Percentiles rank a stretch among this genome's conserved stretches.
Evolutionary conservation across 108 stramenopile species (phyloP).

Genomic region (Cyclotella sp.): DNA sequence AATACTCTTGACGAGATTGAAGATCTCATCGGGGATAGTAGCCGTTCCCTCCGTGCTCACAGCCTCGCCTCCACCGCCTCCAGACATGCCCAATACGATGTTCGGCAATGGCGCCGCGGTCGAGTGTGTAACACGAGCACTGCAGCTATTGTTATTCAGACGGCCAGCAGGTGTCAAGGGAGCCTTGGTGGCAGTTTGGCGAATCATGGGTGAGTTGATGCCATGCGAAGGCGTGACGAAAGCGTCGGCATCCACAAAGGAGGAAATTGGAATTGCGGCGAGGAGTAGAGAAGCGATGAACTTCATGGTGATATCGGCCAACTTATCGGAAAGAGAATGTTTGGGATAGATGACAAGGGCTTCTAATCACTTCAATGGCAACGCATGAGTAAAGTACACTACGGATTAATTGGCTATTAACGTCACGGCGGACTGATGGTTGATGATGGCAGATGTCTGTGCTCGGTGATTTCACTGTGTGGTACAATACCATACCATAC

Average conservation of each 20-base stretch:
- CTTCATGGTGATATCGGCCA: slow-evolving; percentile 19
- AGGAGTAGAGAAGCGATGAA: slow-evolving; percentile 40
- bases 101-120: slow-evolving; percentile 3
- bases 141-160: not conserved
- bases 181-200: slow-evolving; percentile 21
- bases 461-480: too few species aligned
- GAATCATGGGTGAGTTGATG: not conserved
- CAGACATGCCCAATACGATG: slow-evolving; percentile 37
- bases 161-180: slow-evolving; percentile 27
- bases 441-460: too few species aligned
- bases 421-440: not conserved
- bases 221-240: slow-evolving; percentile 32
- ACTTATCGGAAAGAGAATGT: too few species aligned
- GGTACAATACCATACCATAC: too few species aligned
- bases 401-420: too few species aligned
- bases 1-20: slow-evolving; percentile 95
- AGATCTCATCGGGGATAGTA: slow-evolving; percentile 83
- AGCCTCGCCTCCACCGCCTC: slow-evolving; percentile 43
- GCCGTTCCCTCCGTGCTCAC: slow-evolving; percentile 65
- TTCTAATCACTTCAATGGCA: not conserved
- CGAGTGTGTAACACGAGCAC: slow-evolving; percentile 6
- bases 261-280: slow-evolving; percentile 40
- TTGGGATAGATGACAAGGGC: not conserved
- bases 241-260: slow-evolving; percentile 51
- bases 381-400: too few species aligned